These are phyloP conservation scores for Acrasis kona DNA, from an alignment of 78 protist genomes.

Conservation along the genomic window DNA sequence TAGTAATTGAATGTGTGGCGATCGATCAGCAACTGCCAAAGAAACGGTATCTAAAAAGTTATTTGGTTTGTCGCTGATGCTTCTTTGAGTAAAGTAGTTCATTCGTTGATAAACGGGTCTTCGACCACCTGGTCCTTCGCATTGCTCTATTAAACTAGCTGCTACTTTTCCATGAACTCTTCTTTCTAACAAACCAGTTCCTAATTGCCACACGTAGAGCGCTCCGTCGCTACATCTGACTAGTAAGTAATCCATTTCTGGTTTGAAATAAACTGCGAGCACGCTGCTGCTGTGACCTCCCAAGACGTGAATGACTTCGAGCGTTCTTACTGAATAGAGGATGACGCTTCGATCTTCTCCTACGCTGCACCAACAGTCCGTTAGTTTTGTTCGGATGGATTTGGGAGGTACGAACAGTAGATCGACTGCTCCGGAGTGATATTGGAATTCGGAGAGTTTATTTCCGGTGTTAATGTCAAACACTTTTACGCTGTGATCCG, in stretches of 20 bases:
- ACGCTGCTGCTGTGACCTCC: constrained; percentile 14
- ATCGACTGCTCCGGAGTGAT: not conserved
- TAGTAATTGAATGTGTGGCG: not conserved
- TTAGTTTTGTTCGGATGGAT: not conserved
- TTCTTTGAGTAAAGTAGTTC: not conserved
- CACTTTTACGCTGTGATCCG: not conserved
- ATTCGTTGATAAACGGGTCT: not conserved
- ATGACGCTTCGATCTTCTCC: not conserved
- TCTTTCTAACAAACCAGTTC: constrained; percentile 5
- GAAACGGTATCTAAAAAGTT: not conserved
- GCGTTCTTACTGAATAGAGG: not conserved
- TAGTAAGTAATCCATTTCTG: not conserved
- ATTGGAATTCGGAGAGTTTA: not conserved
- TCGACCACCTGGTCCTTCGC: not conserved
- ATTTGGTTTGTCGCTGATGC: not conserved
- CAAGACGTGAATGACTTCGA: not conserved
- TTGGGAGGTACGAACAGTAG: not conserved
- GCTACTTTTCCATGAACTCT: not conserved
- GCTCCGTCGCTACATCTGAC: constrained; percentile 16
- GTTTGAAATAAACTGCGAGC: not conserved
- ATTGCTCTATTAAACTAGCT: not conserved
- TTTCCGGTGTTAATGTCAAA: not conserved
- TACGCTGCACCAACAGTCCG: not conserved
- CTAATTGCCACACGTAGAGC: constrained; percentile 19
- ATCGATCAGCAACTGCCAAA: not conserved